Base-by-base conservation (phyloP, 768 basidiomycete genomes). In the Paxillus involutus region DNA sequence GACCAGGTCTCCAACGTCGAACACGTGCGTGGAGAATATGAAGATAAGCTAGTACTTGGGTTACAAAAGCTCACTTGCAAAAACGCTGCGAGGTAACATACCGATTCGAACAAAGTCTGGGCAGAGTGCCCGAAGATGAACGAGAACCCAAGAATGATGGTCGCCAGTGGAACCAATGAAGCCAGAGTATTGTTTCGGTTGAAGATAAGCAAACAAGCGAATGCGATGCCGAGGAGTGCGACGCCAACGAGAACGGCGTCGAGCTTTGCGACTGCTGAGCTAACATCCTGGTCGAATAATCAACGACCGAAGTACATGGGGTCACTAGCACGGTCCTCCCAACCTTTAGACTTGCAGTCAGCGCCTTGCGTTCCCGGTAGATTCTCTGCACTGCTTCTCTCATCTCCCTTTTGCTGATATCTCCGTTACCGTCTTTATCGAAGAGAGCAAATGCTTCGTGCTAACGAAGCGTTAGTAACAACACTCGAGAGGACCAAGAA, bases 111-210 rank as follows among this genome's bases (percentile, higher is more conserved):
- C 2, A 91, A 70, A 0, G 82, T 84, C 58, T 87, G 84, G 1
- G 90, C 90, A 2, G 89, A 88, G 67, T 90, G 82, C 3, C 90
- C 89, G 56, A 92, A 92, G 55, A 92, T 82, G 73, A 92, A 92
- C 12, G 88, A 90, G 64, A 92, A 90, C 4, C 89, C 90, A 43
- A 91, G 81, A 55, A 91, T 81, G 58, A 91, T 81, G 1, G 89
- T 89, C 3, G 88, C 89, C 36, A 91, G 77, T 10, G 89, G 90
- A 12, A 91, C 88, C 33, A 92, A 78, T 0, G 89, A 90, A 10
- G 82, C 75, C 29, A 91, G 59, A 0, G 89, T 87, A 55, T 88
- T 75, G 35, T 69, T 71, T 16, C 76, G 77, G 59, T 88, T 85
- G 78, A 92, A 89, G 59, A 91, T 87, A 55, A 92, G 81, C 53